Base-by-base conservation (phyloP, 306 rosid genomes). In the Echinosophora koreensis region DNA sequence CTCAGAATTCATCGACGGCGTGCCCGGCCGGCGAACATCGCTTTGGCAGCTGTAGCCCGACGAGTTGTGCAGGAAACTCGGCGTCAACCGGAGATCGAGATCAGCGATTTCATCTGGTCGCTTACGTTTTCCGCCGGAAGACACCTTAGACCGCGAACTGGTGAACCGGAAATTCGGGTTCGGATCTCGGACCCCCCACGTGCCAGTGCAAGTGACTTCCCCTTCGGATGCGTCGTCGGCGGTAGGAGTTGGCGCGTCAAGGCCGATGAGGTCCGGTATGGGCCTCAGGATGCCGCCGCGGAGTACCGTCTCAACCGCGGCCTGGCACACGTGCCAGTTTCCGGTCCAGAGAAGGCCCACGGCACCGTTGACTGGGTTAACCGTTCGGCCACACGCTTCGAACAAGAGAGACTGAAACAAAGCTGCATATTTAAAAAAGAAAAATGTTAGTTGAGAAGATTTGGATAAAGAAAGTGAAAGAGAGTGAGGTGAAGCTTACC, bases 1-100 rank as follows among this genome's bases (percentile, higher is more conserved):
- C 69, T 89, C 98, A 0, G 98, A 95, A 68, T 89, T 92, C 95
- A 92, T 89, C 14, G 97, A 95, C 76, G 97, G 97, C 37, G 96
- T 83, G 0, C 86, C 93, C 47, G 90, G 85, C 44, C 97, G 89
- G 17, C 85, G 87, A 83, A 61, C 74, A 34, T 91, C 98, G 42
- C 65, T 62, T 16, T 81, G 78, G 79, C 69, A 64, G 16, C 75
- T 69, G 69, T 50, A 49, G 13, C 47, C 47, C 32, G 76, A 38
- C 9, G 76, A 37, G 80, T 80, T 92, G 7, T 77, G 88, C 14
- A 79, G 65, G 0, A 83, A 80, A 32, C 35, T 75, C 6, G 97
- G 95, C 32, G 88, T 90, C 76, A 92, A 61, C 32, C 90, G 89
- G 62, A 95, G 97, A 82, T 92, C 89, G 38, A 95, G 96, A 79